A percentile compares a stretch with the other conserved stretches of the same genome.
These are phyloP conservation scores for Hemerocallis citrina DNA, from an alignment of 106 monocot species.

Conservation along the genomic window DNA sequence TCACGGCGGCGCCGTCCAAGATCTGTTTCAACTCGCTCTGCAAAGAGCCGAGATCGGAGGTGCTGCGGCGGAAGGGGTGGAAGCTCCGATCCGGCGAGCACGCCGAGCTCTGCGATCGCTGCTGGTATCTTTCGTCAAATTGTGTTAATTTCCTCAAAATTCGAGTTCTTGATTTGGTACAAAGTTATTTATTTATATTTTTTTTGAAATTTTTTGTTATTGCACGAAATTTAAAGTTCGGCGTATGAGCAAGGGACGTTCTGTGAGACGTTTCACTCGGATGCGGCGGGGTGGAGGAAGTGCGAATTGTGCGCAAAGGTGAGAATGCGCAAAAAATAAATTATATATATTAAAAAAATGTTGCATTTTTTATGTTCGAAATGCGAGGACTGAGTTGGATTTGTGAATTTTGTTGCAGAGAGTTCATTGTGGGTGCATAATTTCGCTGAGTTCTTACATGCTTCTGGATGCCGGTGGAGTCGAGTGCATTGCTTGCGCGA, in stretches of 20 bases:
- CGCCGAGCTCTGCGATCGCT: slow-evolving; percentile 58
- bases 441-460: slow-evolving; percentile 27
- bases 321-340: neutral
- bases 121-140: slow-evolving; percentile 36
- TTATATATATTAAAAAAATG: neutral
- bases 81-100: slow-evolving; percentile 36
- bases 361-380: neutral
- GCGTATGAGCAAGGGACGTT: slow-evolving; percentile 49
- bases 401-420: slow-evolving; percentile 17
- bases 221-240: no score
- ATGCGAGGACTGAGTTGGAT: neutral
- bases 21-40: slow-evolving; percentile 57
- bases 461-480: slow-evolving; percentile 60
- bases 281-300: slow-evolving; percentile 58
- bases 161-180: no score
- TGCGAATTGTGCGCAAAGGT: slow-evolving; percentile 65
- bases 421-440: slow-evolving; percentile 61
- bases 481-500: slow-evolving; percentile 43
- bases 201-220: no score
- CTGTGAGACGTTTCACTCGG: slow-evolving; percentile 52
- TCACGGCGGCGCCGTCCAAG: slow-evolving; percentile 4
- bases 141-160: no score
- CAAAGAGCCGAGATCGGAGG: slow-evolving; percentile 38
- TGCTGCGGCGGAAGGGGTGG: slow-evolving; percentile 38
- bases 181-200: no score